Evolutionary conservation across 768 basidiomycete species (phyloP).

Genomic region (Amanita jacksonii): DNA sequence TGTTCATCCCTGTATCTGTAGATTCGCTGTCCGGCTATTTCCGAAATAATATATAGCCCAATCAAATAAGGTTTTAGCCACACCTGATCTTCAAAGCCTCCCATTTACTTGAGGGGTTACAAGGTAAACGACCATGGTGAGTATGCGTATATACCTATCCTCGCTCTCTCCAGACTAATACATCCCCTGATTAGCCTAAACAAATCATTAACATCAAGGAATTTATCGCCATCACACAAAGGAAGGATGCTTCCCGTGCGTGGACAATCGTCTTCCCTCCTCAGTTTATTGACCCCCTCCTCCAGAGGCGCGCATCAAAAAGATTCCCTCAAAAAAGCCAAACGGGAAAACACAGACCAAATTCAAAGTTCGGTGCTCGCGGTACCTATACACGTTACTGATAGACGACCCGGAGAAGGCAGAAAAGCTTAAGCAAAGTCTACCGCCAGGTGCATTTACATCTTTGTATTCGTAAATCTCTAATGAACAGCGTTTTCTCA

Average conservation of each 20-base stretch:
- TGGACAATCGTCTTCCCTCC: slow-evolving; percentile 14
- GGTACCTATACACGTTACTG: slow-evolving; percentile 95
- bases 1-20: slow-evolving; percentile 78
- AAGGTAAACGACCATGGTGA: slow-evolving; percentile 4
- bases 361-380: slow-evolving; percentile 97
- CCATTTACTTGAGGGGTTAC: not conserved
- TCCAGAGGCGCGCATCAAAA: slow-evolving; percentile 96
- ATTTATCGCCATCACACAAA: slow-evolving; percentile 93
- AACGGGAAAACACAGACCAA: slow-evolving; percentile 81
- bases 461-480: not conserved
- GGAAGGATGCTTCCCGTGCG: slow-evolving; percentile 96
- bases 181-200: slow-evolving; percentile 60
- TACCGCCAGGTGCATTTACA: slow-evolving; percentile 77
- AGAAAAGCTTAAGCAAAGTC: slow-evolving; percentile 90
- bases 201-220: slow-evolving; percentile 98
- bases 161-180: not conserved
- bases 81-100: not conserved
- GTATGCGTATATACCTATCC: not conserved
- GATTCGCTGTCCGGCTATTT: slow-evolving; percentile 2
- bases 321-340: slow-evolving; percentile 59
- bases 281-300: slow-evolving; percentile 1
- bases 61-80: slow-evolving; percentile 6
- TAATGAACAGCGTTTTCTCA: slow-evolving; percentile 17
- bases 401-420: slow-evolving; percentile 97
- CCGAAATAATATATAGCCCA: slow-evolving; percentile 6